A percentile compares a stretch with the other conserved stretches of the same genome.
Evolutionary conservation across 1,139 yeast genomes (phyloP).

Genomic region (Diutina pseudorugosa): DNA sequence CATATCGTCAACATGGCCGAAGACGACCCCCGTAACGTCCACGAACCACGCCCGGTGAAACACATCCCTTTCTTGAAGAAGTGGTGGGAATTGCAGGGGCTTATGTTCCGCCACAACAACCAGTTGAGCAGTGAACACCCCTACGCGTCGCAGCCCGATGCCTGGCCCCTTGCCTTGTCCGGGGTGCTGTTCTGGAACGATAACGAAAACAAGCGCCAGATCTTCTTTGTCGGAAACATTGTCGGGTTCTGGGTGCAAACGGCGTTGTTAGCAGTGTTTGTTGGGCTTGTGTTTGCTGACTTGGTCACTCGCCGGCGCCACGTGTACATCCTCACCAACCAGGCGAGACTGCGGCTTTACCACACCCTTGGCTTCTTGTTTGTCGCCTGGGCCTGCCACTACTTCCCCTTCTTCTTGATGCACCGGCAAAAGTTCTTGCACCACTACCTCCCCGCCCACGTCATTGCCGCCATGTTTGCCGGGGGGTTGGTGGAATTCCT

Average conservation of each 20-base stretch:
- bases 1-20: slow-evolving; percentile 45
- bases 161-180: slow-evolving; percentile 86
- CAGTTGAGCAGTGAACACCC: slow-evolving; percentile 84
- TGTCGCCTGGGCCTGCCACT: slow-evolving; percentile 80
- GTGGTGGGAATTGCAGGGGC: slow-evolving; percentile 79
- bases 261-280: slow-evolving; percentile 49
- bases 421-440: slow-evolving; percentile 87
- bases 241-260: slow-evolving; percentile 90
- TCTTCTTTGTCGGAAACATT: slow-evolving; percentile 81
- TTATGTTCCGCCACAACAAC: slow-evolving; percentile 90
- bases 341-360: slow-evolving; percentile 64
- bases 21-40: slow-evolving; percentile 48
- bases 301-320: slow-evolving; percentile 69
- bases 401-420: slow-evolving; percentile 87
- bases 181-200: slow-evolving; percentile 98
- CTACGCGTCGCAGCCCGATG: slow-evolving; percentile 83
- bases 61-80: slow-evolving; percentile 64
- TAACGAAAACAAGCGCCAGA: slow-evolving; percentile 50
- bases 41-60: slow-evolving; percentile 46
- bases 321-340: slow-evolving; percentile 40
- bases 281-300: slow-evolving; percentile 58
- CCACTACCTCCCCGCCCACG: slow-evolving; percentile 93
- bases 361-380: slow-evolving; percentile 77
- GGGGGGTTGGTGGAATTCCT: slow-evolving; percentile 78
- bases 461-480: slow-evolving; percentile 72